Percentiles rank a stretch among this genome's conserved stretches.
Conservation (phyloP, 192 early-diverging fungal genomes). For the Linnemannia exigua region DNA sequence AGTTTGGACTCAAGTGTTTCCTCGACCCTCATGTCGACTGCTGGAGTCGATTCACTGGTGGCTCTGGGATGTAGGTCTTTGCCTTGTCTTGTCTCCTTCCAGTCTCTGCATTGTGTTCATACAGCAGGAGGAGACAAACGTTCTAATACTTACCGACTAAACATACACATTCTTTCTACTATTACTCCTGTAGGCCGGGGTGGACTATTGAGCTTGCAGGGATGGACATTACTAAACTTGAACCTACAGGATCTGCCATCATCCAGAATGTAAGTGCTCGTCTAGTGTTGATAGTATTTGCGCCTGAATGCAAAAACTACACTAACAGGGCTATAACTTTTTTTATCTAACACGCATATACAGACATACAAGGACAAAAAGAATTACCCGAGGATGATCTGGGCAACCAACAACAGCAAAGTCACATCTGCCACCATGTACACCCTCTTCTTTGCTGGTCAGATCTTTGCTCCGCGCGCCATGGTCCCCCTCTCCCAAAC, state of each 20-base stretch:
- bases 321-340: too few species aligned
- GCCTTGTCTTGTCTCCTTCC: neutral
- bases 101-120: neutral
- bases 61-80: constrained; percentile 48
- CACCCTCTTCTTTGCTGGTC: constrained; percentile 70
- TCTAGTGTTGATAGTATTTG: too few species aligned
- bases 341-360: too few species aligned
- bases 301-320: too few species aligned
- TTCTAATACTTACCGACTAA: neutral
- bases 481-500: constrained; percentile 54
- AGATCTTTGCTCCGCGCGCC: constrained; percentile 63
- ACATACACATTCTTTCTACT: neutral
- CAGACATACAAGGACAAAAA: constrained; percentile 52
- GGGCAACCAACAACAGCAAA: constrained; percentile 70
- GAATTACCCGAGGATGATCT: constrained; percentile 70
- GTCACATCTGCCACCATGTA: constrained; percentile 68
- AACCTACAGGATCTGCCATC: constrained; percentile 60
- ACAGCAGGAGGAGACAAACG: neutral
- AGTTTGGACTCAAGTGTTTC: constrained; percentile 62
- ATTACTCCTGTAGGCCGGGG: constrained; percentile 58
- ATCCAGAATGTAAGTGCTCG: constrained; percentile 63
- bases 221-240: constrained; percentile 58
- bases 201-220: constrained; percentile 69
- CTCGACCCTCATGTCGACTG: constrained; percentile 73
- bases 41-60: constrained; percentile 56